Conservation (phyloP, 108 stramenopile species). For the Pseudonitzschia pungens region DNA sequence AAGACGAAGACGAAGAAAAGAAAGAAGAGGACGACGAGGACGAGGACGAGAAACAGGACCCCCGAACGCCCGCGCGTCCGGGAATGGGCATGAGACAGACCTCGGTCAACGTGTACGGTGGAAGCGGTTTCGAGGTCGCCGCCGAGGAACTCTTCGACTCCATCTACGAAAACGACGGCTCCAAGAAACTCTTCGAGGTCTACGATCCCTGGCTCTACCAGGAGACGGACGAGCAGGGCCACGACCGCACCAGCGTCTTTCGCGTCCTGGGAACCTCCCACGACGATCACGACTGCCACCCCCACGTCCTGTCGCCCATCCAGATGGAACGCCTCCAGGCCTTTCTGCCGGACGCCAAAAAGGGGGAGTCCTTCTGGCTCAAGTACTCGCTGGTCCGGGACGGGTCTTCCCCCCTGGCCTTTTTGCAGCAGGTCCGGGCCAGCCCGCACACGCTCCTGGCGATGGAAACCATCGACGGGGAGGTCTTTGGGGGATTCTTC, state of each 20-base stretch:
- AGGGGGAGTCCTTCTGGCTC: constrained; percentile 57
- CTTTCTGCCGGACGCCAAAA: constrained; percentile 41
- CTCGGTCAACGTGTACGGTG: constrained; percentile 27
- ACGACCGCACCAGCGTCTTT: background rate
- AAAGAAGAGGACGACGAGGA: background rate
- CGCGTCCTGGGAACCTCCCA: constrained; percentile 53
- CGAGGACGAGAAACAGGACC: background rate
- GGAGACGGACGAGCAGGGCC: constrained; percentile 16
- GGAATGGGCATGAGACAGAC: constrained; percentile 5
- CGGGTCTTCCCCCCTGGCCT: constrained; percentile 47
- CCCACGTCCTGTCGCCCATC: constrained; percentile 55
- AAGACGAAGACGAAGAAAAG: background rate
- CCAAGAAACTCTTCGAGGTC: background rate
- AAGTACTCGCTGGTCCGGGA: constrained; percentile 59
- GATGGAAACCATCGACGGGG: constrained; percentile 71
- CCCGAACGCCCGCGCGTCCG: background rate
- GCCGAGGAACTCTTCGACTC: constrained; percentile 16
- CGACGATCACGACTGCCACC: constrained; percentile 39
- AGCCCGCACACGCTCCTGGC: constrained; percentile 60
- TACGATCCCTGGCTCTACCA: constrained; percentile 26
- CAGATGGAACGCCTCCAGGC: constrained; percentile 51
- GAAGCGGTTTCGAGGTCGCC: constrained; percentile 45
- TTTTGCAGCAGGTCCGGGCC: constrained; percentile 41
- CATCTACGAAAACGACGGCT: constrained; percentile 6
- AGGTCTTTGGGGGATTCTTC: constrained; percentile 78